Evolutionary conservation across 2,329 filamentous ascomycete species (phyloP), one percentile per base, ranked within the genome.

Genomic region (Fusarium praegraminearum): DNA sequence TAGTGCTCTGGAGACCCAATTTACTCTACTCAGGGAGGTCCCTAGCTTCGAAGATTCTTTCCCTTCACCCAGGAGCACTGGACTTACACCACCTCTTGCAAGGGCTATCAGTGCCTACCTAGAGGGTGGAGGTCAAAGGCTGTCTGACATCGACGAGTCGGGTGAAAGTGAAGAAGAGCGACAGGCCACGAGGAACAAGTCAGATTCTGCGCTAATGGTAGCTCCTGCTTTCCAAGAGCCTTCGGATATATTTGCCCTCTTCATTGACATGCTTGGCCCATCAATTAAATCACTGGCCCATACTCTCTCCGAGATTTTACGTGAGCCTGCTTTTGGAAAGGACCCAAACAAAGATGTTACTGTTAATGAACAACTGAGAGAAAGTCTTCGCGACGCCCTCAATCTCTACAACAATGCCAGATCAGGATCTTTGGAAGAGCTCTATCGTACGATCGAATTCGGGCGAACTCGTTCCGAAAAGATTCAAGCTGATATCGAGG

Each of bases 261-360:
- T 98, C 78, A 97, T 99, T 63, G 85, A 87, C 22, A 89, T 96
- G 70, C 84, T 99, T 24, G 96, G 96, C 0, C 96, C 96, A 2
- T 96, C 95, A 0, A 97, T 98, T 90, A 97, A 97, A 79, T 98
- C 95, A 0, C 82, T 99, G n/a, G 93, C 93, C 4, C 96, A 92
- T 73, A 98, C 96, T 0, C 81, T 99, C 40, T 93, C 93, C 13
- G 91, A 97, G 76, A 94, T 97, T 12, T 87, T 99, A 10, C 90
- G 93, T 55, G 94, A 97, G 66, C 86, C 97, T 2, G 93, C 94
- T 0, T 98, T 97, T 79, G 89, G 89, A 7, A 82, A 88, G 15
- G 85, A 87, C 1, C 88, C 91, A 0, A 84, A 90, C 30, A 89
- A 90, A 65, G 84, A 87, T 36, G 91, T 98, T 62, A 86, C 85